Percentiles rank a stretch among this genome's conserved stretches.
Evolutionary conservation across 495 filamentous ascomycete species (phyloP).

Genomic region (Xylaria scruposa): DNA sequence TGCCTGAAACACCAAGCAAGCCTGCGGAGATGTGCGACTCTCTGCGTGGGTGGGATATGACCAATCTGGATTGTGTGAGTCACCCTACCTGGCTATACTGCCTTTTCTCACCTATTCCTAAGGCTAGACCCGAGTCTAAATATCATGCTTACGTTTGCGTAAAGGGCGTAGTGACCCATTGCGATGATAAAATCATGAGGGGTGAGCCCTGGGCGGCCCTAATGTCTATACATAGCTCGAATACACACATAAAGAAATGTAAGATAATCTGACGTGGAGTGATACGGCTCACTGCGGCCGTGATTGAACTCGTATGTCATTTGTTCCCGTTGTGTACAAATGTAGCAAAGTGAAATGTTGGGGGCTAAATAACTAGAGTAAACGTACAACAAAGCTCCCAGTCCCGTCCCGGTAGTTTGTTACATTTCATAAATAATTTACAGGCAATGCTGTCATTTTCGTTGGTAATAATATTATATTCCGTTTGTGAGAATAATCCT

Average conservation of each 20-base stretch:
- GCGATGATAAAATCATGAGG: not conserved
- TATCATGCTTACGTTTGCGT: not conserved
- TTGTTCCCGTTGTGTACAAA: not conserved
- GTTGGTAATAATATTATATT: not conserved
- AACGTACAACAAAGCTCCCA: not conserved
- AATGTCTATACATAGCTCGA: not conserved
- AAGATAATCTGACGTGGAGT: not conserved
- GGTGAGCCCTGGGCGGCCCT: not conserved
- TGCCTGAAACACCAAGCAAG: not conserved
- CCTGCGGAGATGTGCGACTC: not conserved
- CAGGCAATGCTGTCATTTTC: not conserved
- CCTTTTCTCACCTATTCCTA: not conserved
- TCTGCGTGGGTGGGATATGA: not conserved
- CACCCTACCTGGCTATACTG: not conserved
- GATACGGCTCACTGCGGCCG: not conserved
- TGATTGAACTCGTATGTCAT: not conserved
- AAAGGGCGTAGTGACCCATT: not conserved
- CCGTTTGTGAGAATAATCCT: not conserved
- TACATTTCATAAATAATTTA: not conserved
- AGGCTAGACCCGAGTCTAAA: not conserved
- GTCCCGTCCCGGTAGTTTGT: not conserved
- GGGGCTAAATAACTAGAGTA: not conserved
- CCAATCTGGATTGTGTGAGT: not conserved
- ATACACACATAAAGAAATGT: not conserved
- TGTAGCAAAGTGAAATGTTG: not conserved